A percentile compares a stretch with the other conserved stretches of the same genome.
phyloP scores from a whole-genome alignment of 2,329 filamentous ascomycete genomes.

The Delphinella strobiligena region DNA sequence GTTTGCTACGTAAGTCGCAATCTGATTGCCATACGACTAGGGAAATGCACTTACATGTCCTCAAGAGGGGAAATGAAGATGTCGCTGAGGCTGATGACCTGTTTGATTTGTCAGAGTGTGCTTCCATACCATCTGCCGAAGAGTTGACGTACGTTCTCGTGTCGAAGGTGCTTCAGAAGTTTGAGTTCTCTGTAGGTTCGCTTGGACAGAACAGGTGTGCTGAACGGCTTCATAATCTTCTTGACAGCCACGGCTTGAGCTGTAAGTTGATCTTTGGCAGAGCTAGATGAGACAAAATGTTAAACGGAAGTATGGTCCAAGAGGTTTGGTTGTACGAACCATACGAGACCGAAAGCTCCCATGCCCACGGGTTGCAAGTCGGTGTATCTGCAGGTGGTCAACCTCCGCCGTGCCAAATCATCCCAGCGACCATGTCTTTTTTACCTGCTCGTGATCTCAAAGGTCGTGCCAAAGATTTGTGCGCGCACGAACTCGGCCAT shows the following conservation, averaged over 20 bases:
- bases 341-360: conserved; percentile 97
- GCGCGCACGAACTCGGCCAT: conserved; percentile 99
- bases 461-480: conserved; percentile 98
- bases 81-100: conserved; percentile 95
- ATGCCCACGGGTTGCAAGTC: conserved; percentile 98
- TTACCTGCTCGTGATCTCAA: conserved; percentile 98
- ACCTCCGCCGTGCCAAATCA: not conserved
- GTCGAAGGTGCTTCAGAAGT: conserved; percentile 87
- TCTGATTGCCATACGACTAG: not conserved
- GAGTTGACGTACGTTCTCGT: conserved; percentile 67
- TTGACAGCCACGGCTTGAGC: conserved; percentile 95
- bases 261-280: conserved; percentile 94
- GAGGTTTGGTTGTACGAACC: conserved; percentile 40
- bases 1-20: conserved; percentile 8
- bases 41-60: conserved; percentile 60
- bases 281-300: conserved; percentile 41
- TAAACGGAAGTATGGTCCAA: not conserved
- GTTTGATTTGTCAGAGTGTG: conserved; percentile 2
- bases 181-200: conserved; percentile 96
- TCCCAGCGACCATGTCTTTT: not conserved
- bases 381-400: conserved; percentile 57
- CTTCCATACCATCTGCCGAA: conserved; percentile 8
- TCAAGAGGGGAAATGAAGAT: conserved; percentile 99
- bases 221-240: conserved; percentile 99
- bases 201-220: conserved; percentile 96